Conservation (phyloP, 1,139 yeast genomes). For the Blastobotrys ciferrii region DNA sequence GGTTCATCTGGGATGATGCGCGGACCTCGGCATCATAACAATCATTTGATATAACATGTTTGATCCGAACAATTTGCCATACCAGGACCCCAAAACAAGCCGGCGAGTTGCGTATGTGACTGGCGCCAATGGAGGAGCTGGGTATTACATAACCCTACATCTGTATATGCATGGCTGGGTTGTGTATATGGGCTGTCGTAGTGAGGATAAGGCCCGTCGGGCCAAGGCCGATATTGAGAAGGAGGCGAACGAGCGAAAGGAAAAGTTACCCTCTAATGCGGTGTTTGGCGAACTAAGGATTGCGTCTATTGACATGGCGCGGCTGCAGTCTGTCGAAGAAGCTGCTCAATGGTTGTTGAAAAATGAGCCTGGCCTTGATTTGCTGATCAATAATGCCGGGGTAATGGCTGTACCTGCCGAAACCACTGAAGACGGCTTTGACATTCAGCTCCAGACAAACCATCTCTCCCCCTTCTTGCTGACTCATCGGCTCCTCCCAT, state of each 20-base stretch:
- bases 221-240: conserved; percentile 55
- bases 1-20: too few species aligned
- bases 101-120: conserved; percentile 68
- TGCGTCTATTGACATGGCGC: conserved; percentile 62
- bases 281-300: conserved; percentile 56
- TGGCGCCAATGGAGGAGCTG: conserved; percentile 80
- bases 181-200: conserved; percentile 73
- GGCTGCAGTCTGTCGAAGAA: conserved; percentile 53
- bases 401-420: conserved; percentile 73
- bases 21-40: too few species aligned
- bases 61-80: conserved; percentile 29
- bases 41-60: too few species aligned
- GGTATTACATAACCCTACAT: conserved; percentile 73
- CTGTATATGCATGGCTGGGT: conserved; percentile 74
- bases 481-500: conserved; percentile 58
- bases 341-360: conserved; percentile 53
- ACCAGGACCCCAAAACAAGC: conserved; percentile 20
- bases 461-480: conserved; percentile 73
- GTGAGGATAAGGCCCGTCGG: conserved; percentile 49
- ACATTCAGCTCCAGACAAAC: conserved; percentile 77
- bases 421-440: conserved; percentile 68
- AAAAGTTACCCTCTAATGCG: conserved; percentile 18
- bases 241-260: conserved; percentile 49
- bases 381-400: conserved; percentile 78
- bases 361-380: conserved; percentile 54